Evolutionary conservation across 108 stramenopile species (phyloP).

Genomic region (Fragilariopsis cylindrus): DNA sequence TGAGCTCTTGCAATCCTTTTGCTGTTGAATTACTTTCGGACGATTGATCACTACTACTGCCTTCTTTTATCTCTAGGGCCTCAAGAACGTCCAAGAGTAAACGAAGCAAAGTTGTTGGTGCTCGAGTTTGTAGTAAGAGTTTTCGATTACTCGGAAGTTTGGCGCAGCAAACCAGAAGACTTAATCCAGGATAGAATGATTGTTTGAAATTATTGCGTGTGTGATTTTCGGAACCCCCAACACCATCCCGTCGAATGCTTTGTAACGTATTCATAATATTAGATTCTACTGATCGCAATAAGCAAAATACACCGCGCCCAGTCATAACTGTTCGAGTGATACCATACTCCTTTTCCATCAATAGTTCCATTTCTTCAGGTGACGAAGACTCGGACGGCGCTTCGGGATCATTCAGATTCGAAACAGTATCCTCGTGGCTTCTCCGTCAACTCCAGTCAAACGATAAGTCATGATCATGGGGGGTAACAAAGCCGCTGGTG

Average conservation of each 20-base stretch:
- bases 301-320: conserved; percentile 52
- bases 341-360: conserved; percentile 80
- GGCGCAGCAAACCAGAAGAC: conserved; percentile 61
- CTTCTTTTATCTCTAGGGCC: conserved; percentile 58
- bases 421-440: conserved; percentile 88
- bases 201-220: conserved; percentile 58
- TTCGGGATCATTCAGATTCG: conserved; percentile 71
- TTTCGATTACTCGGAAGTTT: conserved; percentile 70
- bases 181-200: conserved; percentile 59
- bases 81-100: conserved; percentile 78
- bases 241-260: conserved; percentile 73
- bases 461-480: conserved; percentile 81
- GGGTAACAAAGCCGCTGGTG: conserved; percentile 53
- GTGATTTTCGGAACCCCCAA: conserved; percentile 29
- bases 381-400: conserved; percentile 43
- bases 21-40: conserved; percentile 63
- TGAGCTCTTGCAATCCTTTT: conserved; percentile 69
- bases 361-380: conserved; percentile 45
- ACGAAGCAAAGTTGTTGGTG: conserved; percentile 75
- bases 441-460: conserved; percentile 85
- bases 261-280: conserved; percentile 54
- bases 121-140: conserved; percentile 65
- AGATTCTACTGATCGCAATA: conserved; percentile 61
- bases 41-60: conserved; percentile 22
- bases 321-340: conserved; percentile 58